Evolutionary conservation across 768 basidiomycete species (phyloP).

Genomic region (Naematelia aurantialba): DNA sequence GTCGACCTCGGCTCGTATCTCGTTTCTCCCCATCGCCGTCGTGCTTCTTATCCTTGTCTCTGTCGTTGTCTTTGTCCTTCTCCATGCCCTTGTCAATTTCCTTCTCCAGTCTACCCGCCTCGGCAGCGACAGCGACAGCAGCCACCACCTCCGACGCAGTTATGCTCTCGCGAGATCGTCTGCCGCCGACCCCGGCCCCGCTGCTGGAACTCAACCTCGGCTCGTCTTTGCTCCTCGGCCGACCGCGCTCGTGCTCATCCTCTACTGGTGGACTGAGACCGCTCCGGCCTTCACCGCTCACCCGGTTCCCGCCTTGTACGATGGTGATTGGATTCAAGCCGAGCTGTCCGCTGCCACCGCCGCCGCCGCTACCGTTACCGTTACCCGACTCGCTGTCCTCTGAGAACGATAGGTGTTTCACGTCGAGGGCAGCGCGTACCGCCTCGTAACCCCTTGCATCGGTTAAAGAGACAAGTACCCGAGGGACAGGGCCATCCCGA

Average conservation of each 20-base stretch:
- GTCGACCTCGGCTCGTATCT: constrained; percentile 5
- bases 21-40: constrained; percentile 1
- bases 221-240: constrained; percentile 27
- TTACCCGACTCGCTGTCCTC: constrained; percentile 1
- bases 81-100: background rate
- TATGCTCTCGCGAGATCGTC: background rate
- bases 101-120: background rate
- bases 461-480: constrained; percentile 19
- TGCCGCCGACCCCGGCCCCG: background rate
- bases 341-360: background rate
- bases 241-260: constrained; percentile 23
- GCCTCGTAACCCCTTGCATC: constrained; percentile 4
- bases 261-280: background rate
- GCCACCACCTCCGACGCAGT: background rate
- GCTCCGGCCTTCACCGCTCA: no score
- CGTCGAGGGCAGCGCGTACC: constrained; percentile 16
- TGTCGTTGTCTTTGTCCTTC: no score
- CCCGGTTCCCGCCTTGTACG: background rate
- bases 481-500: constrained; percentile 3
- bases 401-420: background rate
- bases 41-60: background rate
- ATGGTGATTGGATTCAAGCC: background rate
- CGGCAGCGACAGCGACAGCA: background rate
- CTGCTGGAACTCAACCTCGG: background rate
- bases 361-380: background rate